phyloP scores from a whole-genome alignment of 2,329 filamentous ascomycete species.

The Ceratocystis albifundus region DNA sequence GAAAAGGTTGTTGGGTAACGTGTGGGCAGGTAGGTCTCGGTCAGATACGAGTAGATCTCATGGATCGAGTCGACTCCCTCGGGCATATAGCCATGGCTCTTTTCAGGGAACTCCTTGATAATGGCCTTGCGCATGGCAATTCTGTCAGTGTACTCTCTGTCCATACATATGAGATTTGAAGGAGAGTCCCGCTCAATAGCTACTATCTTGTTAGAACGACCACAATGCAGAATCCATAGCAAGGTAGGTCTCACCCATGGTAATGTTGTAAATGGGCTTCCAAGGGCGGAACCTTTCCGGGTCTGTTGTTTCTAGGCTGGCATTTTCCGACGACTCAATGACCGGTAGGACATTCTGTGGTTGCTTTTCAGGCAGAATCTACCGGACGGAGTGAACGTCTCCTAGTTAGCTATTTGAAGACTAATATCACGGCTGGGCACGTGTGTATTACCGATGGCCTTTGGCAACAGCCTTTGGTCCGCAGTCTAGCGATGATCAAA shows the following conservation, averaged over 20 bases:
- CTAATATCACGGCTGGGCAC: neutral
- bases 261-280: constrained; percentile 43
- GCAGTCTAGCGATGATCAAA: constrained; percentile 9
- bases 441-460: neutral
- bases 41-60: constrained; percentile 40
- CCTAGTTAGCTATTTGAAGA: neutral
- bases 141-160: constrained; percentile 39
- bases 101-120: constrained; percentile 32
- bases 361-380: constrained; percentile 18
- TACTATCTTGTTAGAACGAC: constrained; percentile 25
- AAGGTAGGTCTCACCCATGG: constrained; percentile 36
- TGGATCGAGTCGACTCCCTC: constrained; percentile 34
- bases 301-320: constrained; percentile 34
- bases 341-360: neutral
- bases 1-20: constrained; percentile 41
- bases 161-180: constrained; percentile 43
- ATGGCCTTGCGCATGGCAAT: constrained; percentile 33
- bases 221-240: neutral
- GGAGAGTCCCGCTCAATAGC: constrained; percentile 35
- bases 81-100: constrained; percentile 35
- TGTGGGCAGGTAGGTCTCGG: constrained; percentile 37
- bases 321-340: constrained; percentile 27
- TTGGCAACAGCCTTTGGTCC: neutral
- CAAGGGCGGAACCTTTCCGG: constrained; percentile 38
- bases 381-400: neutral